These are phyloP conservation scores for Alternaria atra DNA, from an alignment of 2,329 filamentous ascomycete species.

Conservation along the genomic window DNA sequence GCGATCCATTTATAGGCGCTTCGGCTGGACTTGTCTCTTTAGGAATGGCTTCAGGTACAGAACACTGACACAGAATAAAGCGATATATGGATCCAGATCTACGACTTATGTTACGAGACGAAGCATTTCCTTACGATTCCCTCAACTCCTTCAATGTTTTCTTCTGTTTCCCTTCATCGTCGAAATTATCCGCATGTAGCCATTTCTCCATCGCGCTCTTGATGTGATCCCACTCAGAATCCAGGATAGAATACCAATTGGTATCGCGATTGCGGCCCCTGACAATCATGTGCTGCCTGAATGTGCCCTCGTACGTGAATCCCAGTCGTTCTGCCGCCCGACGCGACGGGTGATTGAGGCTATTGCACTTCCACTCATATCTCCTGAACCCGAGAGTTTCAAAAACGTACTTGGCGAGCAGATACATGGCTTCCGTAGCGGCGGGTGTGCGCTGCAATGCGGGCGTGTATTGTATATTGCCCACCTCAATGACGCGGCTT, in stretches of 20 bases:
- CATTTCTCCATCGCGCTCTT: slow-evolving; percentile 62
- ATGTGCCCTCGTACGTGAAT: slow-evolving; percentile 67
- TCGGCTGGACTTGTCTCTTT: neutral
- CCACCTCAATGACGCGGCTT: slow-evolving; percentile 66
- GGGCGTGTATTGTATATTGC: slow-evolving; percentile 62
- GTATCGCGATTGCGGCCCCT: slow-evolving; percentile 68
- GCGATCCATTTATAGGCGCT: neutral
- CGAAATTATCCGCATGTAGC: slow-evolving; percentile 66
- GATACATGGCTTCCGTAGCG: slow-evolving; percentile 67
- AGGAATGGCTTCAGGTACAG: neutral
- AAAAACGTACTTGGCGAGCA: slow-evolving; percentile 65
- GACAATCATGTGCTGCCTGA: slow-evolving; percentile 68
- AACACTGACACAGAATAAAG: neutral
- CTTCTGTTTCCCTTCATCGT: slow-evolving; percentile 62
- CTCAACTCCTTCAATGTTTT: slow-evolving; percentile 54
- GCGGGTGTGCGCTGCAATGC: slow-evolving; percentile 62
- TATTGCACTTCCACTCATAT: slow-evolving; percentile 72
- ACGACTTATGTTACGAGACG: neutral
- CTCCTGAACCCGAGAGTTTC: slow-evolving; percentile 63
- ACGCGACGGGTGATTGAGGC: slow-evolving; percentile 63
- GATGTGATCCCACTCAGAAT: slow-evolving; percentile 65
- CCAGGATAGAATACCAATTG: slow-evolving; percentile 67
- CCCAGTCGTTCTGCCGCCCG: slow-evolving; percentile 66
- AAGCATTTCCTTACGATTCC: neutral
- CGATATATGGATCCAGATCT: neutral